Evolutionary conservation across 1,284 basidiomycete species (phyloP).

Genomic region (Bjerkandera adusta): DNA sequence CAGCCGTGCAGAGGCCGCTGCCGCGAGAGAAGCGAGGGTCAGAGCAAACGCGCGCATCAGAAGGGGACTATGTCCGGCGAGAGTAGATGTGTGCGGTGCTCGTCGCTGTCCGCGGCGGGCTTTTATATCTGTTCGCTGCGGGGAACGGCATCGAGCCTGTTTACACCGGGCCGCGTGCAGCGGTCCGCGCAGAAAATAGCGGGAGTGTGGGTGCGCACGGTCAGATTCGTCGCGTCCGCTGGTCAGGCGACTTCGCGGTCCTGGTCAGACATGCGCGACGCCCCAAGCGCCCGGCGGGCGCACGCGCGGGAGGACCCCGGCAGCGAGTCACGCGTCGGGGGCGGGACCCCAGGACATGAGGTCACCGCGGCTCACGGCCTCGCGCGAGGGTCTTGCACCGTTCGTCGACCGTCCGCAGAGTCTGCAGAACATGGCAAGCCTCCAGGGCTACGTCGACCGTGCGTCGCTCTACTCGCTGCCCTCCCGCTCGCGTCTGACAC

Average conservation of each 20-base stretch:
- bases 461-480: slow-evolving; percentile 25
- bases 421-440: slow-evolving; percentile 65
- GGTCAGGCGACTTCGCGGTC: slow-evolving; percentile 5
- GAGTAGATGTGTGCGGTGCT: not conserved
- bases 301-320: slow-evolving; percentile 3
- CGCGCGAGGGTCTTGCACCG: not conserved
- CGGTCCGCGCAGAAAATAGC: no score
- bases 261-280: not conserved
- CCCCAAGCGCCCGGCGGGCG: not conserved
- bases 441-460: slow-evolving; percentile 87
- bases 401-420: not conserved
- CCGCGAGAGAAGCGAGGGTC: slow-evolving; percentile 6
- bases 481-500: not conserved
- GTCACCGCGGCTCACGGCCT: slow-evolving; percentile 1
- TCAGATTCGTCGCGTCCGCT: no score
- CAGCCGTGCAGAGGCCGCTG: slow-evolving; percentile 8
- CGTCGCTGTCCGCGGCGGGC: not conserved
- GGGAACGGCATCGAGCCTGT: not conserved
- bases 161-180: not conserved
- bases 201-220: no score
- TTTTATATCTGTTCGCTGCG: slow-evolving; percentile 2
- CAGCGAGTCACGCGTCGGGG: not conserved
- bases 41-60: slow-evolving; percentile 12
- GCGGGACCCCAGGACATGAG: not conserved
- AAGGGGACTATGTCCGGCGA: not conserved